These are phyloP conservation scores for Metschnikowia gelsemii DNA, from an alignment of 805 yeast genomes.

Conservation along the genomic window DNA sequence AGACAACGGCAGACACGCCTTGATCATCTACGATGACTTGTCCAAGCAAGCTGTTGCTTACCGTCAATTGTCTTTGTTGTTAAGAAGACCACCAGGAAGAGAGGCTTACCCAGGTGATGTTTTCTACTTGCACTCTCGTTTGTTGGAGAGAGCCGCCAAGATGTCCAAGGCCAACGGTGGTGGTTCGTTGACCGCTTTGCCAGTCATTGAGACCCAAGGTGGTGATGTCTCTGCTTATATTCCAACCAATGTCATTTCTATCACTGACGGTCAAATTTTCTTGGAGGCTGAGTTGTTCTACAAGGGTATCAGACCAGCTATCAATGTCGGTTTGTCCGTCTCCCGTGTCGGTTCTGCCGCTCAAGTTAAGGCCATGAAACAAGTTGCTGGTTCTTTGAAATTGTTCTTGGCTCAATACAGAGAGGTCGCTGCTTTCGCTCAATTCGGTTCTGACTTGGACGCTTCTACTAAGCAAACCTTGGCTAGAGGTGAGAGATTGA, in stretches of 20 bases:
- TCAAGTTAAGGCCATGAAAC: slow-evolving; percentile 99
- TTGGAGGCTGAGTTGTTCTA: slow-evolving; percentile 99
- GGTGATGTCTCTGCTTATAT: slow-evolving; percentile 98
- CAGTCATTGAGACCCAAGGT: slow-evolving; percentile 97
- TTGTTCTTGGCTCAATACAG: slow-evolving; percentile 99
- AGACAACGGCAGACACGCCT: slow-evolving; percentile 98
- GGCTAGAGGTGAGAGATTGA: slow-evolving; percentile 99
- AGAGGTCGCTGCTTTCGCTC: slow-evolving; percentile 99
- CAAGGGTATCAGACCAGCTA: slow-evolving; percentile 99
- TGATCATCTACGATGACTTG: slow-evolving; percentile 95
- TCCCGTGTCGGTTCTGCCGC: slow-evolving; percentile 99
- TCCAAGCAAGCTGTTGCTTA: slow-evolving; percentile 99
- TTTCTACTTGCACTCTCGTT: slow-evolving; percentile 92
- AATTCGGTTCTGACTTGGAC: slow-evolving; percentile 99
- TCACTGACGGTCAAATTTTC: slow-evolving; percentile 97
- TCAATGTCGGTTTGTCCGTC: slow-evolving; percentile 98
- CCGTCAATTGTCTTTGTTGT: slow-evolving; percentile 97
- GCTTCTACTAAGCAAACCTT: slow-evolving; percentile 99
- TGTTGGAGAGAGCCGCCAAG: slow-evolving; percentile 97
- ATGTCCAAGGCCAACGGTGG: slow-evolving; percentile 86
- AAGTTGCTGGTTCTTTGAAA: slow-evolving; percentile 99
- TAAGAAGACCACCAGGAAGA: slow-evolving; percentile 97
- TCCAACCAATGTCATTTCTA: slow-evolving; percentile 95
- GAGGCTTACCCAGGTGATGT: slow-evolving; percentile 98
- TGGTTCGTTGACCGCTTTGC: slow-evolving; percentile 95